phyloP scores from a whole-genome alignment of 2,329 filamentous ascomycete species.

The Diplodia seriata region DNA sequence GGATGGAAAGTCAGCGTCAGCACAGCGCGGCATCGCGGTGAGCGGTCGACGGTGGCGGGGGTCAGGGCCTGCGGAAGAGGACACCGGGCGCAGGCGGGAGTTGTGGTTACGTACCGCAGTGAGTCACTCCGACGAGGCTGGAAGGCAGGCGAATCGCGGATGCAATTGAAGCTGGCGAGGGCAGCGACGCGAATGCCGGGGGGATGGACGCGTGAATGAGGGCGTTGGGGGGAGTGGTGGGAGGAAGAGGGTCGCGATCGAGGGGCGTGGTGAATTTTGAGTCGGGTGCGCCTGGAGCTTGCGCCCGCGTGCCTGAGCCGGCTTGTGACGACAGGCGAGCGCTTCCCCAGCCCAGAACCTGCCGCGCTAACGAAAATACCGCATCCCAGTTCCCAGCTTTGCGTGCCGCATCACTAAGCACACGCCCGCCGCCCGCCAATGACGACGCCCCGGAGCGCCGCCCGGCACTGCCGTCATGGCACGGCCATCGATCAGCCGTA shows the following conservation, averaged over 20 bases:
- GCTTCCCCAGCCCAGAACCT: conserved; percentile 3
- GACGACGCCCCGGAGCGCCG: not conserved
- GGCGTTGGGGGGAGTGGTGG: conserved; percentile 10
- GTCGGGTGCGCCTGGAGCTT: conserved; percentile 26
- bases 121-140: conserved; percentile 30
- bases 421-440: conserved; percentile 5
- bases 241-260: conserved; percentile 13
- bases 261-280: conserved; percentile 33
- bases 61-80: not conserved
- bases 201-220: conserved; percentile 3
- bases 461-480: conserved; percentile 5
- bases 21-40: conserved; percentile 1
- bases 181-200: conserved; percentile 9
- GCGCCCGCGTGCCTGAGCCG: conserved; percentile 22
- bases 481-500: conserved; percentile 6
- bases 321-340: conserved; percentile 19
- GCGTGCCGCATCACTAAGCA: conserved; percentile 10
- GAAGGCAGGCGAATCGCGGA: conserved; percentile 1
- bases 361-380: conserved; percentile 29
- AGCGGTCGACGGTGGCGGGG: conserved; percentile 23
- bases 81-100: conserved; percentile 5
- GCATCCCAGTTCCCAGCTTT: conserved; percentile 25
- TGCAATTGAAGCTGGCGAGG: conserved; percentile 14
- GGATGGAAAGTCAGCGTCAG: conserved; percentile 15
- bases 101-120: conserved; percentile 26